phyloP scores from a whole-genome alignment of 306 rosid species.

The Fagus crenata region DNA sequence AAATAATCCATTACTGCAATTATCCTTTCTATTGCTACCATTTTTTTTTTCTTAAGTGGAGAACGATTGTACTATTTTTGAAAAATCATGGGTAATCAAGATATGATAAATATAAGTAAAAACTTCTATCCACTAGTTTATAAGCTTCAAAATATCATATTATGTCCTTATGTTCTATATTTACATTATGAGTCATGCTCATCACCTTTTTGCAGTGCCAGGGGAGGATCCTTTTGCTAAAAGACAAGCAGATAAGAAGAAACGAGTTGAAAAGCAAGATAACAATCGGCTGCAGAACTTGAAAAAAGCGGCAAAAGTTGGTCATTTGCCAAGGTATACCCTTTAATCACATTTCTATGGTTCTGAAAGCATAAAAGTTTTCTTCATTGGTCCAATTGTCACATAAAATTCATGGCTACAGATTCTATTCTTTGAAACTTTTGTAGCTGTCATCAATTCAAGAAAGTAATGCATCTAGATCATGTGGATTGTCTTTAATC shows the following conservation, averaged over 20 bases:
- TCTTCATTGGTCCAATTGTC: neutral
- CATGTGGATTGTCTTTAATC: neutral
- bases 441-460: neutral
- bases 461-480: neutral
- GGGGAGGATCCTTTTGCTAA: constrained; percentile 87
- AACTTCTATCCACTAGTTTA: neutral
- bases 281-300: constrained; percentile 71
- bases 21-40: neutral
- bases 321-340: constrained; percentile 82
- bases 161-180: neutral
- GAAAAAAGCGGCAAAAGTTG: constrained; percentile 80
- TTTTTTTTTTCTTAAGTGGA: neutral
- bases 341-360: constrained; percentile 14
- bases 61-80: neutral
- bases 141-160: neutral
- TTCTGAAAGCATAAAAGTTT: constrained; percentile 14
- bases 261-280: constrained; percentile 69
- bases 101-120: neutral
- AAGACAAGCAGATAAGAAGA: constrained; percentile 69
- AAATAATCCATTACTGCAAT: neutral
- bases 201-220: constrained; percentile 53
- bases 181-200: neutral
- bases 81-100: neutral
- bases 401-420: neutral
- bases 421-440: neutral